phyloP scores from a whole-genome alignment of 2,329 filamentous ascomycete species.

The Remersonia thermophila region DNA sequence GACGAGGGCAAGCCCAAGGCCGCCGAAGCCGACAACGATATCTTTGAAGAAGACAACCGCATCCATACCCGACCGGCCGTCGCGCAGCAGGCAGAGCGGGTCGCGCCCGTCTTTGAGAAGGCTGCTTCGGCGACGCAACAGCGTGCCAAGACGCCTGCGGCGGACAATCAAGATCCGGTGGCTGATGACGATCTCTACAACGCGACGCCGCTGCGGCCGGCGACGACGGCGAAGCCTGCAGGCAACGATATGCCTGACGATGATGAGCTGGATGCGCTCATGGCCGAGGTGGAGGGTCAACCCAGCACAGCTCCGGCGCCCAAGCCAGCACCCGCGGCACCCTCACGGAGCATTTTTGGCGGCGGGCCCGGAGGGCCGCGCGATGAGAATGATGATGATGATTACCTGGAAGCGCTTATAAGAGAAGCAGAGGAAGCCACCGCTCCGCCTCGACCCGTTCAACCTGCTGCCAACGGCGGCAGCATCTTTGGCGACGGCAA shows the following conservation, averaged over 20 bases:
- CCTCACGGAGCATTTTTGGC: slow-evolving; percentile 5
- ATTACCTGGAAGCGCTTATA: slow-evolving; percentile 40
- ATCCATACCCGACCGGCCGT: slow-evolving; percentile 8
- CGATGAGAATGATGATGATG: slow-evolving; percentile 26
- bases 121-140: slow-evolving; percentile 6
- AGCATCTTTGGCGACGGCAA: slow-evolving; percentile 13
- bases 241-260: slow-evolving; percentile 27
- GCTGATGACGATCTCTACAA: slow-evolving; percentile 42
- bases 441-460: not conserved
- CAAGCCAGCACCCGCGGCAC: not conserved
- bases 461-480: not conserved
- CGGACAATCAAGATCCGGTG: slow-evolving; percentile 26
- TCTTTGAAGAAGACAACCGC: slow-evolving; percentile 17
- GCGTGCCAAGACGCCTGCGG: slow-evolving; percentile 22
- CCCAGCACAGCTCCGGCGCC: slow-evolving; percentile 7
- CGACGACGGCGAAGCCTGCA: slow-evolving; percentile 4
- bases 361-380: not conserved
- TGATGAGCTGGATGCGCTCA: slow-evolving; percentile 38
- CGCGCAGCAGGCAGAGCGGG: slow-evolving; percentile 21
- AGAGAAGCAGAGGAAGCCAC: slow-evolving; percentile 24
- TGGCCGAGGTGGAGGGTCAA: slow-evolving; percentile 34
- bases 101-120: slow-evolving; percentile 29
- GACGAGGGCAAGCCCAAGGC: slow-evolving; percentile 53
- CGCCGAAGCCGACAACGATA: slow-evolving; percentile 20
- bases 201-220: slow-evolving; percentile 31